Evolutionary conservation across 1,284 basidiomycete species (phyloP), one percentile per base, ranked within the genome.

Genomic region (Thecaphora frezii): DNA sequence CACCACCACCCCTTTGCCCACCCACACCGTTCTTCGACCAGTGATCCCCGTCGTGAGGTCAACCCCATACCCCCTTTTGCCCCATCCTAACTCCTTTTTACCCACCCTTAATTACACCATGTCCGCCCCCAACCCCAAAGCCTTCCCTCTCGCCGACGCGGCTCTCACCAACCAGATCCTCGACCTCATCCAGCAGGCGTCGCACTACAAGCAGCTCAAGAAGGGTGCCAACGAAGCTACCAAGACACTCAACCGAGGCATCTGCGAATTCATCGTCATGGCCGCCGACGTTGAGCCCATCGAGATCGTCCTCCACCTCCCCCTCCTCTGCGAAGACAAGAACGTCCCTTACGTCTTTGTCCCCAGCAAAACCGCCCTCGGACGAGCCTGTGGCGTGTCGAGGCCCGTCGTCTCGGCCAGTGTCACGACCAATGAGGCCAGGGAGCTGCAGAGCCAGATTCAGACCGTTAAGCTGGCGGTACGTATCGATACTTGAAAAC

Each of bases 281-380:
- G 96, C 96, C 56, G 96, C 93, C 61, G 82, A 81, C 76, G 69
- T 94, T 44, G 93, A 98, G 81, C 94, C 94, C 48, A 86, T 99
- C 76, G 94, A 98, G 81, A 98, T 99, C 80, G 83, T 99, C 46
- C 86, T 99, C 66, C 96, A 98, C 82, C 87, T 98, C 25, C 96
- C 96, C 42, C 84, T 99, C 51, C 85, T 99, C 41, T 99, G 96
- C 80, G 96, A 99, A 82, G 96, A 99, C 84, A 99, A 99, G 91
- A 96, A 96, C 83, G 93, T 97, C 44, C 90, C 90, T 14, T 97
- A 97, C 82, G 85, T 97, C 76, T 98, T 97, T 81, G 85, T 98
- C 42, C 91, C 91, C 38, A 90, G 88, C 54, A 96, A 96, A 82
- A 91, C 91, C 56, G 93, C 94, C 19, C 85, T 98, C 36, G 96